Evolutionary conservation across 768 basidiomycete genomes (phyloP).

Genomic region (Hortiboletus campestris): DNA sequence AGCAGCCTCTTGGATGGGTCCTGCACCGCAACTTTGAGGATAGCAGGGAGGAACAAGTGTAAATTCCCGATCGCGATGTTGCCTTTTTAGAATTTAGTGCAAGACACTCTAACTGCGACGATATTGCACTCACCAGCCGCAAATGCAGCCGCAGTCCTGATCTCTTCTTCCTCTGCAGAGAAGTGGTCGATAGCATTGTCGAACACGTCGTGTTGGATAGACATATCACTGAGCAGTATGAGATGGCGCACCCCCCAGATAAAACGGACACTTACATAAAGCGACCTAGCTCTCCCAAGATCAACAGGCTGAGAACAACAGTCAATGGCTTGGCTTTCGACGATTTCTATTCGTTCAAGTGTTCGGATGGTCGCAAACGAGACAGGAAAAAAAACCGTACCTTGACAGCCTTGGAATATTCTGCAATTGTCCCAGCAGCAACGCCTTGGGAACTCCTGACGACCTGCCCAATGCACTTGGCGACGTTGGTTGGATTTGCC

Average conservation of each 20-base stretch:
- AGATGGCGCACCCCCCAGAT: not conserved
- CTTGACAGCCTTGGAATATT: slow-evolving; percentile 81
- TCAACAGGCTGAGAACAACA: slow-evolving; percentile 79
- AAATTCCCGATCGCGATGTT: slow-evolving; percentile 96
- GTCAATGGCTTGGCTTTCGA: slow-evolving; percentile 66
- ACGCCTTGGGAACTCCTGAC: slow-evolving; percentile 68
- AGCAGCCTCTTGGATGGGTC: slow-evolving; percentile 79
- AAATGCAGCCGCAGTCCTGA: slow-evolving; percentile 89
- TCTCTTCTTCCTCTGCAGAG: slow-evolving; percentile 75
- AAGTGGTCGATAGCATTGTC: slow-evolving; percentile 71
- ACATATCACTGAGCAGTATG: slow-evolving; percentile 69
- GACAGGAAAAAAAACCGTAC: slow-evolving; percentile 35
- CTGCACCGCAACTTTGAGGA: slow-evolving; percentile 74
- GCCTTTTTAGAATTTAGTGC: slow-evolving; percentile 43
- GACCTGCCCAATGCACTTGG: slow-evolving; percentile 82
- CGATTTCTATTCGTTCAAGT: slow-evolving; percentile 34
- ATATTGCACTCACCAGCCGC: slow-evolving; percentile 64
- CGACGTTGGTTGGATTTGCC: slow-evolving; percentile 64
- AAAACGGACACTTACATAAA: slow-evolving; percentile 55
- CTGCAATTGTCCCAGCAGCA: slow-evolving; percentile 80
- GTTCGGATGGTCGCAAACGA: not conserved
- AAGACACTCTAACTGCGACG: not conserved
- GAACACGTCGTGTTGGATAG: slow-evolving; percentile 77
- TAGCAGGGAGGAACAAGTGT: slow-evolving; percentile 78
- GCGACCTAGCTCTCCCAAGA: slow-evolving; percentile 91